Base-by-base conservation (phyloP, 1,139 yeast species). In the Spencermartinsiella ligniputridi region DNA sequence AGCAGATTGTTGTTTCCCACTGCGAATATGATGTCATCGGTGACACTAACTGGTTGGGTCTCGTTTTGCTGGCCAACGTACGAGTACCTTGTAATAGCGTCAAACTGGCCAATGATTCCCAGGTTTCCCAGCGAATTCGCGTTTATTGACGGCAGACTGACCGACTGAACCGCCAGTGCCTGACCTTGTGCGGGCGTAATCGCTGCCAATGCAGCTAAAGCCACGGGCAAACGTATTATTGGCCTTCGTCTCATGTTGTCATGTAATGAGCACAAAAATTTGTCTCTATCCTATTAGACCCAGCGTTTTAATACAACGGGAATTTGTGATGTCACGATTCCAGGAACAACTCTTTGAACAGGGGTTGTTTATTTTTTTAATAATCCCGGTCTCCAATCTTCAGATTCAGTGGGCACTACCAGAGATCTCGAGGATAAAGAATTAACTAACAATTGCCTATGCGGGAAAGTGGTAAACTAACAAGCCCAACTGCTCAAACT, bases 61-160 rank as follows among this genome's bases (percentile, higher is more conserved):
- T 42, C 40, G 47, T 55, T 17, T 58, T 61, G 63, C 47, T 75
- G 81, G 44, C 86, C 86, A 24, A 63, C 57, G 53, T 74, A 79
- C 30, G 70, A 58, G 63, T 82, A 82, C 42, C 72, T 68, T 1
- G 92, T 76, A 22, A 83, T 60, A 13, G 83, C 79, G 48, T 78
- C 75, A 54, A 78, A 83, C 35, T 72, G 67, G 8, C 96, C 96
- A 41, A 84, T 72, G 15, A 86, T 55, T 3, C 83, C 81, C 40
- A 87, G 65, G 46, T 70, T 52, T 5, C 74, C 73, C n/a, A 67
- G 51, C 16, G 49, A 41, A 15, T 47, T 49, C 12, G 51, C 47
- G 40, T 62, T 51, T 20, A 65, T 50, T 17, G 50, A 41, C 2
- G 68, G 68, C 29, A 52, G 48, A 18, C 46, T 44, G n/a, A 61